These are phyloP conservation scores for Leptographium wingfieldii DNA, from an alignment of 2,329 filamentous ascomycete species.

Conservation along the genomic window DNA sequence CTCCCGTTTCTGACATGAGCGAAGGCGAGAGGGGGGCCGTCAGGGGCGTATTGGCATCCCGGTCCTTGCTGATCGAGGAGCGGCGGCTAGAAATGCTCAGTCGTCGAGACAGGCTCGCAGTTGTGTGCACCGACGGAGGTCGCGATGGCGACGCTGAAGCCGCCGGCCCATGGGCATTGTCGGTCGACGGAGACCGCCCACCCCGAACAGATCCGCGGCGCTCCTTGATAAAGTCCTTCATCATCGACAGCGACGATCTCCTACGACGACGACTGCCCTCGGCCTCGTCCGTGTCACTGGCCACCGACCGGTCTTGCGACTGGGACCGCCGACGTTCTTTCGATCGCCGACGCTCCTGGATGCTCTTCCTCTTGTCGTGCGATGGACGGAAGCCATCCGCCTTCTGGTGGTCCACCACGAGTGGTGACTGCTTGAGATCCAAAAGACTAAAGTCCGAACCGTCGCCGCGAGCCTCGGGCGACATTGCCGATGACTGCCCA, in stretches of 20 bases:
- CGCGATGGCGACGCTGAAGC: conserved; percentile 29
- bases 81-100: conserved; percentile 52
- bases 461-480: conserved; percentile 28
- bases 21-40: conserved; percentile 26
- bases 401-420: conserved; percentile 44
- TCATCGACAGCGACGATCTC: conserved; percentile 46
- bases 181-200: conserved; percentile 31
- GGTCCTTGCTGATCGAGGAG: conserved; percentile 37
- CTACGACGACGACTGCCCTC: conserved; percentile 22
- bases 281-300: conserved; percentile 17
- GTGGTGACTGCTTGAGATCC: conserved; percentile 45
- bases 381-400: conserved; percentile 5
- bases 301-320: conserved; percentile 19
- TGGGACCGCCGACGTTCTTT: conserved; percentile 25
- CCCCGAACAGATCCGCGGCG: conserved; percentile 36
- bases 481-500: conserved; percentile 26
- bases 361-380: conserved; percentile 25
- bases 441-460: conserved; percentile 31
- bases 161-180: conserved; percentile 20
- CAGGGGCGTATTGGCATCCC: conserved; percentile 16
- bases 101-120: conserved; percentile 42
- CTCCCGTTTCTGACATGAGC: conserved; percentile 29
- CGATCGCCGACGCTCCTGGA: conserved; percentile 36
- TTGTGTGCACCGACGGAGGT: conserved; percentile 33
- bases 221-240: conserved; percentile 50